Conservation (phyloP, 345 rosid genomes). For the Combretum micranthum region DNA sequence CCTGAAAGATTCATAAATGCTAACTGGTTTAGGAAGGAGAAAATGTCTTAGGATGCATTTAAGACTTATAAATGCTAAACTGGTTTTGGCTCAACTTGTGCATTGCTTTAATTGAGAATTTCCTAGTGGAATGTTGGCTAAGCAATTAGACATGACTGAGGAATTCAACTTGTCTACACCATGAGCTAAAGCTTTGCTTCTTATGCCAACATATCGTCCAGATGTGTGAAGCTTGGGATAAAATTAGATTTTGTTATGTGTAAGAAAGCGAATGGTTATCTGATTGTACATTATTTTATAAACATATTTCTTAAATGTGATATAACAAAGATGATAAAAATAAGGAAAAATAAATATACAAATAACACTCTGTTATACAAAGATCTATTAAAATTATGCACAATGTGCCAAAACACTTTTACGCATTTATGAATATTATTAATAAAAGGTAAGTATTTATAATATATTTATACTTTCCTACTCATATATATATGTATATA, state of each 20-base stretch:
- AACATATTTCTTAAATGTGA: no score
- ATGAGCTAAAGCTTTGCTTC: constrained; percentile 2
- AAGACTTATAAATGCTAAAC: not conserved
- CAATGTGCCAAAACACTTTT: no score
- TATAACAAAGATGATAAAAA: no score
- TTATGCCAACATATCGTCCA: constrained; percentile 3
- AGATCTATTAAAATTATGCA: no score
- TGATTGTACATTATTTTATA: no score
- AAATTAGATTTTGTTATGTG: no score
- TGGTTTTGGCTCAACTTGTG: constrained; percentile 2
- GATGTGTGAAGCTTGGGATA: not conserved
- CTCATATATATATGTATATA: no score
- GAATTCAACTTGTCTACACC: not conserved
- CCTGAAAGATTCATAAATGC: constrained; percentile 1
- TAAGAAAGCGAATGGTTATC: no score
- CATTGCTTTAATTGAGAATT: constrained; percentile 8
- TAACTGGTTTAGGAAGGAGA: not conserved
- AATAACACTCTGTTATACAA: not conserved
- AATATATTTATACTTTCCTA: no score
- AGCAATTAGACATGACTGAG: constrained; percentile 3
- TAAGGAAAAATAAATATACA: not conserved
- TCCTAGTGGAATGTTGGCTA: not conserved
- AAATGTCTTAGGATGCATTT: not conserved
- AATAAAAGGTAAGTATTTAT: no score
- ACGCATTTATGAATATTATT: no score